Conservation (phyloP, 352 stramenopile genomes). For the Peronospora belbahrii region DNA sequence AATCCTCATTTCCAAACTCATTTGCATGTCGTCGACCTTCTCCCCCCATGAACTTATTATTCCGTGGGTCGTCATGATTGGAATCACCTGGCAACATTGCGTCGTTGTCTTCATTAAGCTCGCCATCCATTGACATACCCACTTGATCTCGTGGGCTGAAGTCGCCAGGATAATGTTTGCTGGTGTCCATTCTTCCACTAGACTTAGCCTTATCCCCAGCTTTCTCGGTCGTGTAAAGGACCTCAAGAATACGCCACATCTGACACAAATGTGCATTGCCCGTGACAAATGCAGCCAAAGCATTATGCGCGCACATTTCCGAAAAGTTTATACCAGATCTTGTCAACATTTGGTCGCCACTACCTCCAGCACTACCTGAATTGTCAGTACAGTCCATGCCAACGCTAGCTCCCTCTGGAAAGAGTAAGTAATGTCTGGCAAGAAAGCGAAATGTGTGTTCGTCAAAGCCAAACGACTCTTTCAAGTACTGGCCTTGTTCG, state of each 20-base stretch:
- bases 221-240: slow-evolving; percentile 53
- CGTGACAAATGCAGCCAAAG: slow-evolving; percentile 64
- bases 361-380: slow-evolving; percentile 7
- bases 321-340: slow-evolving; percentile 38
- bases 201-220: slow-evolving; percentile 1
- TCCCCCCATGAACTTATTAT: slow-evolving; percentile 8
- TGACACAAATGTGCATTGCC: slow-evolving; percentile 69
- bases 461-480: slow-evolving; percentile 81
- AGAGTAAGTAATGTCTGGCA: slow-evolving; percentile 62
- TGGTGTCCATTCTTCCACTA: slow-evolving; percentile 1
- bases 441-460: slow-evolving; percentile 81
- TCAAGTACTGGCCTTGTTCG: slow-evolving; percentile 54
- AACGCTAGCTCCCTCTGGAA: slow-evolving; percentile 10
- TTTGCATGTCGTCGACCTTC: slow-evolving; percentile 12
- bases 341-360: background rate
- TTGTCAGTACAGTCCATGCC: background rate
- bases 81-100: slow-evolving; percentile 6
- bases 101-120: slow-evolving; percentile 11
- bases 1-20: slow-evolving; percentile 15
- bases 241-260: slow-evolving; percentile 83
- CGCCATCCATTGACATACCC: slow-evolving; percentile 17
- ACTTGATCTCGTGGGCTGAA: slow-evolving; percentile 13
- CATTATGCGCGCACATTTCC: slow-evolving; percentile 79
- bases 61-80: slow-evolving; percentile 10
- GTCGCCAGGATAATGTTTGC: slow-evolving; percentile 6